These are phyloP conservation scores for Haplosporangium gracile DNA, from an alignment of 192 early-diverging fungal genomes.

Conservation along the genomic window DNA sequence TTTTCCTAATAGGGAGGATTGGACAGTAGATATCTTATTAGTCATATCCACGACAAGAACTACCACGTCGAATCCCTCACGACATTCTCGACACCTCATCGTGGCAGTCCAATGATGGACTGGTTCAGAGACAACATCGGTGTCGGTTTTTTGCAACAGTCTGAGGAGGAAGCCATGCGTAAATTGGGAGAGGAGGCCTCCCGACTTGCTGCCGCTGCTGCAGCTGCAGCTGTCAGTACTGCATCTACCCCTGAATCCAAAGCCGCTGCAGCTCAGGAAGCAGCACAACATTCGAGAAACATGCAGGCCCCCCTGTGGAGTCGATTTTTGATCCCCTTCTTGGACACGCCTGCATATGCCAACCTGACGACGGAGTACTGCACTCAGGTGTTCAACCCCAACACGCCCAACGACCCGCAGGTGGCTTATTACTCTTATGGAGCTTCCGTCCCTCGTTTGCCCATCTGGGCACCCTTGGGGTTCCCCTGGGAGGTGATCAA, in stretches of 20 bases:
- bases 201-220: constrained; percentile 29
- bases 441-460: constrained; percentile 75
- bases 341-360: constrained; percentile 94
- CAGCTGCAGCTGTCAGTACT: constrained; percentile 22
- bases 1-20: constrained; percentile 79
- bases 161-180: constrained; percentile 48
- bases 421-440: constrained; percentile 90
- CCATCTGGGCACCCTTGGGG: constrained; percentile 77
- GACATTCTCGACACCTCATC: constrained; percentile 95
- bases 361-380: constrained; percentile 92
- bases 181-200: constrained; percentile 35
- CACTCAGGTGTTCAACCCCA: constrained; percentile 86
- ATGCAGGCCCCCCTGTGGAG: constrained; percentile 53
- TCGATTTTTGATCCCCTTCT: constrained; percentile 69
- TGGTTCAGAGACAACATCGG: constrained; percentile 91
- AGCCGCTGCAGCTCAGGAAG: constrained; percentile 10
- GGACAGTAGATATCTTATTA: constrained; percentile 92
- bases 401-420: constrained; percentile 81
- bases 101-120: constrained; percentile 95
- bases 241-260: constrained; percentile 6
- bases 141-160: constrained; percentile 72
- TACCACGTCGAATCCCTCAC: constrained; percentile 86
- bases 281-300: constrained; percentile 10
- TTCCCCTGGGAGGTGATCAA: constrained; percentile 86
- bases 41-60: constrained; percentile 79